Conservation (phyloP, 441 rosid genomes). For the Iberis amara region DNA sequence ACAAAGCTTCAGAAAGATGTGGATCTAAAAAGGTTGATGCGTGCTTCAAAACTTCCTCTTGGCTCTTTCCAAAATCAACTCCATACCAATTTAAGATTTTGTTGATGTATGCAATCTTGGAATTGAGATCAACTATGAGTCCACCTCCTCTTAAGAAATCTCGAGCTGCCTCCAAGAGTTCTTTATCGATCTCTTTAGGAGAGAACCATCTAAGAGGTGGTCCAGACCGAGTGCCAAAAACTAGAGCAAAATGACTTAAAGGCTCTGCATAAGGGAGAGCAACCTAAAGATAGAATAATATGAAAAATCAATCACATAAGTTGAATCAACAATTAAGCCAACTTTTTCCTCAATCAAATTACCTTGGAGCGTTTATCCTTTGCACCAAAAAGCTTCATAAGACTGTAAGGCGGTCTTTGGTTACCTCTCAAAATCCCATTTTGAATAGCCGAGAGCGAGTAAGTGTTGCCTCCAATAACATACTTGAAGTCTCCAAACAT, state of each 20-base stretch:
- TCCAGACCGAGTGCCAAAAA: conserved; percentile 70
- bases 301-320: background rate
- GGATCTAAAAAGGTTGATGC: conserved; percentile 66
- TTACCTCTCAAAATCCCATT: conserved; percentile 78
- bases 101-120: conserved; percentile 48
- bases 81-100: conserved; percentile 70
- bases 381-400: conserved; percentile 65
- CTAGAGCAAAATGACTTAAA: conserved; percentile 65
- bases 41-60: conserved; percentile 66
- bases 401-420: conserved; percentile 68
- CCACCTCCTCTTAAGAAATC: conserved; percentile 70
- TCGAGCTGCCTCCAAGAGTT: conserved; percentile 64
- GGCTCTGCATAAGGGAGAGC: conserved; percentile 61
- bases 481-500: conserved; percentile 74
- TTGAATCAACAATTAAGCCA: background rate
- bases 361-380: conserved; percentile 68
- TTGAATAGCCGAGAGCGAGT: conserved; percentile 77
- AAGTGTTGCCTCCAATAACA: conserved; percentile 64
- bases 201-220: conserved; percentile 73
- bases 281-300: conserved; percentile 35
- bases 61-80: conserved; percentile 65
- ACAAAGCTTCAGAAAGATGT: conserved; percentile 44
- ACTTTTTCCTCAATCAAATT: background rate
- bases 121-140: conserved; percentile 46
- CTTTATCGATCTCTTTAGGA: conserved; percentile 65